Conservation (phyloP, 257 asterid species). For the Fraxinus quadrangulata region DNA sequence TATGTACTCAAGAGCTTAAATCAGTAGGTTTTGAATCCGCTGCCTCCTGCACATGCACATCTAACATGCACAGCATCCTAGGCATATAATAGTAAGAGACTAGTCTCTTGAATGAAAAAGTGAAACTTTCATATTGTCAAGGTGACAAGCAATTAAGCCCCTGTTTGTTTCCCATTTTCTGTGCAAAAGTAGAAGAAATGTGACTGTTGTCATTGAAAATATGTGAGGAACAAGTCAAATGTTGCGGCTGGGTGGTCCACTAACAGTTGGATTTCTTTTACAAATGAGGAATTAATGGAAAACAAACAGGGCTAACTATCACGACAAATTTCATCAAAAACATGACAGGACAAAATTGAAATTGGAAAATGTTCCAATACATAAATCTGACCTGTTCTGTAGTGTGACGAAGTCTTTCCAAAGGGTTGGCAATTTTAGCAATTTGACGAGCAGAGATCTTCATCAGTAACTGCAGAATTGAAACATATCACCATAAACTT, state of each 20-base stretch:
- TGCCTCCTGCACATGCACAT: not conserved
- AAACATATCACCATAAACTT: slow-evolving; percentile 18
- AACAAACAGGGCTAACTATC: not conserved
- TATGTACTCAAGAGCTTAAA: not conserved
- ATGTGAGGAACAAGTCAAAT: not conserved
- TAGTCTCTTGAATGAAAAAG: too few species aligned
- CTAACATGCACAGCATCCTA: not conserved
- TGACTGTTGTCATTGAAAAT: not conserved
- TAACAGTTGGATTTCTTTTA: too few species aligned
- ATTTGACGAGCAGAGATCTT: slow-evolving; percentile 72
- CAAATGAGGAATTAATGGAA: too few species aligned
- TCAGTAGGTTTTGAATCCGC: not conserved
- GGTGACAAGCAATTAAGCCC: not conserved
- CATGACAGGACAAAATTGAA: not conserved
- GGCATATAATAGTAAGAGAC: too few species aligned
- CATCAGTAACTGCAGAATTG: slow-evolving; percentile 68
- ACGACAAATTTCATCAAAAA: slow-evolving; percentile 1
- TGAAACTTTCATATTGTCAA: too few species aligned
- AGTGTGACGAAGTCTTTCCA: slow-evolving; percentile 74
- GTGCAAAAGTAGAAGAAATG: too few species aligned
- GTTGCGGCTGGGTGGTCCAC: too few species aligned
- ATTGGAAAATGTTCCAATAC: not conserved
- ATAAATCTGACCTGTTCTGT: slow-evolving; percentile 68
- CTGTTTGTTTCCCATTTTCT: too few species aligned
- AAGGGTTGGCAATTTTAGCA: slow-evolving; percentile 74